Evolutionary conservation across 2,329 filamentous ascomycete genomes (phyloP).

Genomic region (Pleomassaria siparia): DNA sequence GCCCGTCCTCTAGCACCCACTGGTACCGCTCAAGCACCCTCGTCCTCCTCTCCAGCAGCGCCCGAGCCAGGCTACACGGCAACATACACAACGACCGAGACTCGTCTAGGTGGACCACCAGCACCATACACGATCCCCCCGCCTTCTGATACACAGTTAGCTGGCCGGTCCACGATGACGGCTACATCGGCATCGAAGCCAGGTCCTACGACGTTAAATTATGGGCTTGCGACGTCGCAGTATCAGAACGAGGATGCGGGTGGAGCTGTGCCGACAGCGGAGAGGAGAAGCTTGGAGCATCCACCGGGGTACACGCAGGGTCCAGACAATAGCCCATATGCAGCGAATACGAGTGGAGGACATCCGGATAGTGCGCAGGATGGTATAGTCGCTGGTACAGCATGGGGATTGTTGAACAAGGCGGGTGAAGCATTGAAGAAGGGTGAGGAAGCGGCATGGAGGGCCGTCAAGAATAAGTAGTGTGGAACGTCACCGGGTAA

Average conservation of each 20-base stretch:
- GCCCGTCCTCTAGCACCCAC: conserved; percentile 24
- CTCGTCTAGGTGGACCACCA: conserved; percentile 29
- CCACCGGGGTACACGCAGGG: conserved; percentile 54
- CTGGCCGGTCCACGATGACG: conserved; percentile 42
- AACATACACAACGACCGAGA: conserved; percentile 36
- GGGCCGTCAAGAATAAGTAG: conserved; percentile 33
- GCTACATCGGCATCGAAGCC: conserved; percentile 17
- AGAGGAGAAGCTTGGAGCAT: conserved; percentile 39
- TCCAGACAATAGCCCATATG: conserved; percentile 40
- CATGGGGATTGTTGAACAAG: conserved; percentile 39
- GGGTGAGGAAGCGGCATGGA: conserved; percentile 41
- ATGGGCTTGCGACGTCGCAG: conserved; percentile 35
- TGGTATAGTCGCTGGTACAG: conserved; percentile 32
- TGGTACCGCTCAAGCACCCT: conserved; percentile 12
- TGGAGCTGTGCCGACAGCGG: conserved; percentile 17
- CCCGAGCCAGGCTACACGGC: conserved; percentile 42
- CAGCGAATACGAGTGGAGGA: conserved; percentile 42
- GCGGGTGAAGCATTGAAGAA: conserved; percentile 39
- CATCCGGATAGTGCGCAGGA: conserved; percentile 19
- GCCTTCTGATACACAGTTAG: conserved; percentile 39
- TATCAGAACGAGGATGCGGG: conserved; percentile 25
- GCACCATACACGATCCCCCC: conserved; percentile 45
- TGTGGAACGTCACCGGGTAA: not conserved
- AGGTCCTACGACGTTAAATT: conserved; percentile 42
- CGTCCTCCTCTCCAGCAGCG: conserved; percentile 27